Evolutionary conservation across 176 grass and related monocot genomes (phyloP).

Genomic region (Eragrostis curvula): DNA sequence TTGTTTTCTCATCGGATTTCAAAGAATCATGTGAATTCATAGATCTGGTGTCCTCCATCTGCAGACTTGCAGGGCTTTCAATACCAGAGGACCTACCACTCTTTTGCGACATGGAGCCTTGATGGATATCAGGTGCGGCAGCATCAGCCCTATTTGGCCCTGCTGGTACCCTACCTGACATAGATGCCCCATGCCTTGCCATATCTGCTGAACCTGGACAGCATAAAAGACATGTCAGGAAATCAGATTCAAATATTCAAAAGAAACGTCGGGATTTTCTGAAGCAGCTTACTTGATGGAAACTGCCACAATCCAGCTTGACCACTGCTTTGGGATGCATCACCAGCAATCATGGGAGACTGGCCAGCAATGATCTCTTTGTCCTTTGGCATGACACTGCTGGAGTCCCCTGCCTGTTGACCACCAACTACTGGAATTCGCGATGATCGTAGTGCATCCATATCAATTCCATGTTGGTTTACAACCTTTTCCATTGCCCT

Average conservation of each 20-base stretch:
- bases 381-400: slow-evolving; percentile 66
- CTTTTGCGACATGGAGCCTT: slow-evolving; percentile 73
- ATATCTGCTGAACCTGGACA: slow-evolving; percentile 55
- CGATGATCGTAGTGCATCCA: slow-evolving; percentile 75
- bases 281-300: slow-evolving; percentile 63
- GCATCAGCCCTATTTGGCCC: slow-evolving; percentile 61
- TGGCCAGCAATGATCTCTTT: slow-evolving; percentile 71
- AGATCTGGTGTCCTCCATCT: slow-evolving; percentile 87
- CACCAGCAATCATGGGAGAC: slow-evolving; percentile 57
- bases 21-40: slow-evolving; percentile 90
- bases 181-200: slow-evolving; percentile 50
- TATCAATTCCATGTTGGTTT: slow-evolving; percentile 93
- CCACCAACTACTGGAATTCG: slow-evolving; percentile 73
- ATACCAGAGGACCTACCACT: slow-evolving; percentile 70
- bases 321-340: slow-evolving; percentile 58
- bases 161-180: slow-evolving; percentile 41
- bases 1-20: slow-evolving; percentile 88
- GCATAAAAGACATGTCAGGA: slow-evolving; percentile 39
- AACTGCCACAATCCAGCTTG: slow-evolving; percentile 69
- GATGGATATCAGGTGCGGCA: slow-evolving; percentile 63
- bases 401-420: slow-evolving; percentile 62
- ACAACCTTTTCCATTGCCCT: slow-evolving; percentile 99
- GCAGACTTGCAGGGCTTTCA: slow-evolving; percentile 76
- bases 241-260: slow-evolving; percentile 26
- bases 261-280: slow-evolving; percentile 36